phyloP scores from a whole-genome alignment of 352 stramenopile genomes.

The Aphanomyces invadans region DNA sequence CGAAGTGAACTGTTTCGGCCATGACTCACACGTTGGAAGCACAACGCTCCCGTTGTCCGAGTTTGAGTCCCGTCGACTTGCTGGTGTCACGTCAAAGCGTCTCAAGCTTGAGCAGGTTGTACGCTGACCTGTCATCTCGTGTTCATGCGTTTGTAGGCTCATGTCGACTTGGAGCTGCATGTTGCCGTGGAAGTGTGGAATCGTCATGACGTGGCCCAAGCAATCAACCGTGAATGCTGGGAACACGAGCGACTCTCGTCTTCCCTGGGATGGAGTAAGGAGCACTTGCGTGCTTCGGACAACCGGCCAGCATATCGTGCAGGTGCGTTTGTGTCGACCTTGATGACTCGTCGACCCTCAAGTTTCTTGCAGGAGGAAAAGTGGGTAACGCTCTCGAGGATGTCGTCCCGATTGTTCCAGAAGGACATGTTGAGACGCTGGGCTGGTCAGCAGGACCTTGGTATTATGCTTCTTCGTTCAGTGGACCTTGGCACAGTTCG shows the following conservation, averaged over 20 bases:
- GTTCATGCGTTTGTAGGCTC: neutral
- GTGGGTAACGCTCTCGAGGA: neutral
- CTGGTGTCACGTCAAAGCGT: neutral
- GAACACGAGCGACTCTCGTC: conserved; percentile 12
- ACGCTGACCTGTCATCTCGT: no score
- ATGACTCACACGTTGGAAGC: neutral
- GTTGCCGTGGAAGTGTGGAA: conserved; percentile 15
- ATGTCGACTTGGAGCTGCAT: neutral
- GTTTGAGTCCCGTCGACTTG: neutral
- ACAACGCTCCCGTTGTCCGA: conserved; percentile 5
- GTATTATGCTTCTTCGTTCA: conserved; percentile 18
- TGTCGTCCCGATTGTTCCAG: neutral
- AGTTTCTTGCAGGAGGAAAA: neutral
- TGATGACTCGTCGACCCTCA: neutral
- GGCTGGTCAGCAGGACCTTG: conserved; percentile 7
- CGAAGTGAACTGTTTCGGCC: conserved; percentile 5
- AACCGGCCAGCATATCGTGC: conserved; percentile 10
- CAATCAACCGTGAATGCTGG: neutral
- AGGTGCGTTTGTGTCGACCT: neutral
- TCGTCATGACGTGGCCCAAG: neutral
- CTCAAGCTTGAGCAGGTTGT: conserved; percentile 4
- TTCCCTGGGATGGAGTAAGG: neutral
- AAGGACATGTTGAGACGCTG: conserved; percentile 4
- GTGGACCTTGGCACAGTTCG: conserved; percentile 19
- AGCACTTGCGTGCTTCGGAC: neutral